Evolutionary conservation across 768 basidiomycete species (phyloP), one percentile per base, ranked within the genome.

Genomic region (Holtermanniella nyarrowii): DNA sequence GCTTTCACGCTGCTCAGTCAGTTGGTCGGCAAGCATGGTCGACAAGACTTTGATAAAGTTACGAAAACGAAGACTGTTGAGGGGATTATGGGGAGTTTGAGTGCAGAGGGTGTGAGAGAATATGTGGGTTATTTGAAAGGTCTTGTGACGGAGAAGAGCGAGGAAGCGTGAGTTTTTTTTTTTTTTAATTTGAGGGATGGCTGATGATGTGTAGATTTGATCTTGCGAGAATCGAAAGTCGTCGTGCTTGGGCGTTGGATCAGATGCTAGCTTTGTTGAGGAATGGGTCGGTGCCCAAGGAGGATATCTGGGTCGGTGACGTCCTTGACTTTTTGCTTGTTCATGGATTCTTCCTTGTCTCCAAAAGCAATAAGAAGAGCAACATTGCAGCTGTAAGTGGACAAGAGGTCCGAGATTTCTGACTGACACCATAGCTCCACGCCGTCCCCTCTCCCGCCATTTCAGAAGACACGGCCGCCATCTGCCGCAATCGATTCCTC

Each of bases 61-160:
- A 93, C 91, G 11, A 85, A 82, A 70, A 91, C 91, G 7, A 95
- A 90, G 73, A 93, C 88, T 0, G 79, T 96, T 27, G 89, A 93
- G 72, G 78, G 79, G 1, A 82, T 96, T 50, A 74, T 96, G 50
- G 77, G 80, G 2, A 80, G 79, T 27, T 82, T 90, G 78, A 80
- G 84, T 58, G 70, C 73, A 0, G 76, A 80, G 1, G 89, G 88
- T 7, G 85, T 95, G 56, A 77, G 79, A 58, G 78, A 73, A 37
- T 96, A 91, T 71, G 79, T 90, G 42, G 70, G 76, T 27, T 82
- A 85, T 71, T 73, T 96, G 21, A 74, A 86, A 31, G 74, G 74
- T 14, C 79, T 85, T 55, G 74, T 82, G 44, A 77, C 52, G 12
- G 63, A 66, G 20, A 72, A 65, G 24, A 52, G 68, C 13, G 66